These are phyloP conservation scores for Colletotrichum sp. DNA, from an alignment of 2,329 filamentous ascomycete genomes.

Conservation along the genomic window DNA sequence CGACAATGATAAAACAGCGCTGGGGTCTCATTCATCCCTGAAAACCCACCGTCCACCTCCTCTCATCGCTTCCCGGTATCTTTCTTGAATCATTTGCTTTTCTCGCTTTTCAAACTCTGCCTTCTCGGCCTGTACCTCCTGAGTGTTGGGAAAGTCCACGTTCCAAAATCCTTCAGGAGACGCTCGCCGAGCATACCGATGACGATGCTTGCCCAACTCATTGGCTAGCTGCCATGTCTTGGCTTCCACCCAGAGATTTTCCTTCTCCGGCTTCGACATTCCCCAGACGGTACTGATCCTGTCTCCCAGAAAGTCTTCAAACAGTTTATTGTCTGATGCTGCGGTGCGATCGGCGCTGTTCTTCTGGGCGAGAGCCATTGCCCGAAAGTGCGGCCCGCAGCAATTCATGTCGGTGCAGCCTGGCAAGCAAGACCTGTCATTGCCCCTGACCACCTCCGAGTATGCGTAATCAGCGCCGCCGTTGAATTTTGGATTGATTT, in stretches of 20 bases:
- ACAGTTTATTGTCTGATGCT: conserved; percentile 50
- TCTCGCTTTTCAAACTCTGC: conserved; percentile 69
- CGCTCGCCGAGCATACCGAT: conserved; percentile 71
- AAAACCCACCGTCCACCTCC: conserved; percentile 81
- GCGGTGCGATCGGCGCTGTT: conserved; percentile 40
- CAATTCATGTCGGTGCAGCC: conserved; percentile 80
- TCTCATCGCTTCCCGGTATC: conserved; percentile 83
- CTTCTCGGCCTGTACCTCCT: conserved; percentile 73
- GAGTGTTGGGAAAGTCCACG: conserved; percentile 86
- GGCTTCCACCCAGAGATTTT: conserved; percentile 75
- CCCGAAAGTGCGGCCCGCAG: conserved; percentile 74
- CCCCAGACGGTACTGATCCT: conserved; percentile 61
- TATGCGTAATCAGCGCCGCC: conserved; percentile 76
- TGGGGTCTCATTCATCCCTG: conserved; percentile 69
- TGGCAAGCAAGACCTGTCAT: conserved; percentile 71
- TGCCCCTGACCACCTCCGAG: conserved; percentile 74
- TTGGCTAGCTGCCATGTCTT: conserved; percentile 76
- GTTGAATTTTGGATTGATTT: conserved; percentile 76
- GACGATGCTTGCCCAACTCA: conserved; percentile 76
- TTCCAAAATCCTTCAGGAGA: conserved; percentile 93
- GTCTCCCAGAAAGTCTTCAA: conserved; percentile 64
- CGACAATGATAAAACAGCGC: not conserved
- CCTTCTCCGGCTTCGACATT: conserved; percentile 66
- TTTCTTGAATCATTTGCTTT: conserved; percentile 69
- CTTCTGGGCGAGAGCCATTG: conserved; percentile 63